Conservation (phyloP, 495 filamentous ascomycete genomes). For the Penicillium cosmopolitanum region DNA sequence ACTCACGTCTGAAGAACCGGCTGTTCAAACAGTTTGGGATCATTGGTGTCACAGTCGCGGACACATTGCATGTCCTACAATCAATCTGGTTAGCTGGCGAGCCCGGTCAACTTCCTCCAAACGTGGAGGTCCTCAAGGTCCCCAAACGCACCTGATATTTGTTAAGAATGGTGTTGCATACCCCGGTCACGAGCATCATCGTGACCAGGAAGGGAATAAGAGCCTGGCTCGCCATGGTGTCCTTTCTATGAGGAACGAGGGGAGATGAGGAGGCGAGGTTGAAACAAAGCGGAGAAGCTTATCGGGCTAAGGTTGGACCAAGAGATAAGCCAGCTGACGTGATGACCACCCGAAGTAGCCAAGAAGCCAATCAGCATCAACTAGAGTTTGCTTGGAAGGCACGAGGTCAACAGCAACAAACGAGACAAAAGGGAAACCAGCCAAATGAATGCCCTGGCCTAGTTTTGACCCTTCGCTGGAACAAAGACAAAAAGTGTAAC, state of each 20-base stretch:
- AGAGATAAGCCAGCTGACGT: slow-evolving; percentile 25
- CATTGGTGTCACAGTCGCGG: slow-evolving; percentile 75
- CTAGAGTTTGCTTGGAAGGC: neutral
- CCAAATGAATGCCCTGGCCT: neutral
- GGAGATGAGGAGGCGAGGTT: slow-evolving; percentile 12
- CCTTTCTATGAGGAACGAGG: slow-evolving; percentile 3
- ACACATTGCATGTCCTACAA: slow-evolving; percentile 93
- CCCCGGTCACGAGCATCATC: slow-evolving; percentile 91
- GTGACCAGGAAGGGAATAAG: slow-evolving; percentile 80
- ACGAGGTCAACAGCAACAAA: neutral
- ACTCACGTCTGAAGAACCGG: slow-evolving; percentile 89
- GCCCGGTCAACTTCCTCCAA: neutral
- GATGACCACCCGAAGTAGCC: slow-evolving; percentile 7
- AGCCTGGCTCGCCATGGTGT: slow-evolving; percentile 59
- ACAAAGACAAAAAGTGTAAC: no score
- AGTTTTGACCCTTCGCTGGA: no score
- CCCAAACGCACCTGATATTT: slow-evolving; percentile 77
- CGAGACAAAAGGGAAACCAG: neutral
- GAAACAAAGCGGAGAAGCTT: slow-evolving; percentile 28
- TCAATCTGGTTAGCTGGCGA: slow-evolving; percentile 14
- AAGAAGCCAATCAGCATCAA: neutral
- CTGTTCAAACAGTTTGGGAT: slow-evolving; percentile 86
- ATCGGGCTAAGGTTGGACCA: slow-evolving; percentile 11
- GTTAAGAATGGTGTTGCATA: slow-evolving; percentile 95
- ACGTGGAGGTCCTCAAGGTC: neutral